phyloP scores from a whole-genome alignment of 2,329 filamentous ascomycete species.

The Fusarium cicatricum region DNA sequence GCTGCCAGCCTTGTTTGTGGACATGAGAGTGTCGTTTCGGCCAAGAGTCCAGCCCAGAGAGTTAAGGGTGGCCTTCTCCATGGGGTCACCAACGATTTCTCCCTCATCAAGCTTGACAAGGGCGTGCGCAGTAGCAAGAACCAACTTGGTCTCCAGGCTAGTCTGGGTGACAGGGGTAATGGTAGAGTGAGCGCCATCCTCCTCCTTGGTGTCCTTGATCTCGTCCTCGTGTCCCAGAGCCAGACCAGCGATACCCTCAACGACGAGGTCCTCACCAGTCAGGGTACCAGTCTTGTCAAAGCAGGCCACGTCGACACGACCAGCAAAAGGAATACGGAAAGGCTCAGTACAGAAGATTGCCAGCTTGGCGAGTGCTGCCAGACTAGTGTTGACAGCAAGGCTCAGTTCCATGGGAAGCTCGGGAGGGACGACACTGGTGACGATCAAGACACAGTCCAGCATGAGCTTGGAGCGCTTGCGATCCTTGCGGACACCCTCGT shows the following conservation, averaged over 20 bases:
- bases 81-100: slow-evolving; percentile 96
- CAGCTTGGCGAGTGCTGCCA: slow-evolving; percentile 91
- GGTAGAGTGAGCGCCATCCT: slow-evolving; percentile 83
- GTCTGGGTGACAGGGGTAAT: slow-evolving; percentile 76
- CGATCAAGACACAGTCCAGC: slow-evolving; percentile 95
- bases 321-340: slow-evolving; percentile 96
- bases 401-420: slow-evolving; percentile 98
- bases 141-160: slow-evolving; percentile 84
- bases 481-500: slow-evolving; percentile 92
- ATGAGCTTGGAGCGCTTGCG: slow-evolving; percentile 97
- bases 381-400: slow-evolving; percentile 95
- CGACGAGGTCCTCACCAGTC: slow-evolving; percentile 94
- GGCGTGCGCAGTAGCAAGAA: slow-evolving; percentile 93
- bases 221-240: slow-evolving; percentile 71
- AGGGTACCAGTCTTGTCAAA: slow-evolving; percentile 99
- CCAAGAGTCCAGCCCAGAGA: slow-evolving; percentile 95
- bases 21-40: slow-evolving; percentile 82
- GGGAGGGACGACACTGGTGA: slow-evolving; percentile 97
- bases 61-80: slow-evolving; percentile 94
- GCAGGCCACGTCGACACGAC: slow-evolving; percentile 93
- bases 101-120: slow-evolving; percentile 96
- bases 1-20: slow-evolving; percentile 54
- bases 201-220: slow-evolving; percentile 70
- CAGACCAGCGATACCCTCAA: slow-evolving; percentile 94
- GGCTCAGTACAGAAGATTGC: slow-evolving; percentile 99